Evolutionary conservation across 2,329 filamentous ascomycete species (phyloP), one percentile per base, ranked within the genome.

Genomic region (Drechmeria coniospora): DNA sequence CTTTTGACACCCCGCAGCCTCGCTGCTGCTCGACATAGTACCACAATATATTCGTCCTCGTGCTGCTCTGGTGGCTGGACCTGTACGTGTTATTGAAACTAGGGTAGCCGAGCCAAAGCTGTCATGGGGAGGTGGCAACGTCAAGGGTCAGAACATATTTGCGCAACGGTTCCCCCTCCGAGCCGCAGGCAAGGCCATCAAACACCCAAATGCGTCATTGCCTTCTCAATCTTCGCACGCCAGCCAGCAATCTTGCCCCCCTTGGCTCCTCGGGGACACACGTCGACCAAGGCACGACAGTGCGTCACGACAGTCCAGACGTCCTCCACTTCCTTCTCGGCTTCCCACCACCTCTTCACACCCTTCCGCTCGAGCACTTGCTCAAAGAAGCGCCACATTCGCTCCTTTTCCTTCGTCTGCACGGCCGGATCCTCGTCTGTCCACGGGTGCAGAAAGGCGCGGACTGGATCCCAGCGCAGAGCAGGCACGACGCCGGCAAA

Each of bases 401-500:
- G 32, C 14, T 32, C 32, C 36, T 46, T 42, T 27, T 48, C 43
- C 7, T 26, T 31, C 12, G 33, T 30, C 6, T 38, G 32, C 4
- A 39, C 42, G 8, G 34, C 35, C 16, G 21, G 29, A n/a, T 21
- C 27, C 32, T 28, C 34, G 14, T 34, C 41, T 23, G 48, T 53
- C 47, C 49, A 54, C 20, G 20, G 20, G 20, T 21, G 20, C 2
- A 53, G 36, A 25, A 57, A 56, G 6, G 46, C 44, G n/a, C 38
- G 32, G 4, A 36, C 36, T 2, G 53, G 50, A 27, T 53, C 47
- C 51, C 53, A 59, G 10, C 42, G 37, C 15, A 38, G 36, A 5
- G 40, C 38, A 2, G 54, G 50, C 10, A 57, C 47, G 1, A 56
- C 39, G 11, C 41, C 41, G 2, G 47, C 38, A 23, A 57, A 57